Conservation (phyloP, 805 yeast species). For the Monosporozyma aquatica region DNA sequence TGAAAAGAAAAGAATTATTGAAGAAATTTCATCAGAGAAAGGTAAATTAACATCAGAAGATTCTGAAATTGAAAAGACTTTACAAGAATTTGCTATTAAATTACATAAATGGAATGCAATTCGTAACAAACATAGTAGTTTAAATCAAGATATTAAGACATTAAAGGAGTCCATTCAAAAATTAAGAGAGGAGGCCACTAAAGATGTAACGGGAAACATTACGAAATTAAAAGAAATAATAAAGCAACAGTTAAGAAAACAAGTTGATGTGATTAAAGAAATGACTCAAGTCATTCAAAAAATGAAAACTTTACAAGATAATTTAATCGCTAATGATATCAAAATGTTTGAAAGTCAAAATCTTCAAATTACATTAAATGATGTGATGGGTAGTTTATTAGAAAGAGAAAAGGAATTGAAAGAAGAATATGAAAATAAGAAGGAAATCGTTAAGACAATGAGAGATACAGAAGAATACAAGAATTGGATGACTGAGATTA, state of each 20-base stretch:
- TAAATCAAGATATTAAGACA: slow-evolving; percentile 21
- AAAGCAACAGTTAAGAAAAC: slow-evolving; percentile 12
- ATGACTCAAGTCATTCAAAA: slow-evolving; percentile 17
- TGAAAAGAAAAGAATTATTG: slow-evolving; percentile 9
- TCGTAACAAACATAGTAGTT: slow-evolving; percentile 17
- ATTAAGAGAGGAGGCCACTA: slow-evolving; percentile 32
- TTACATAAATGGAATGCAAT: slow-evolving; percentile 13
- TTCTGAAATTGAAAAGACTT: slow-evolving; percentile 7
- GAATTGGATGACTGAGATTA: slow-evolving; percentile 25
- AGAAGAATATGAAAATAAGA: slow-evolving; percentile 23
- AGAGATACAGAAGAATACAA: slow-evolving; percentile 21
- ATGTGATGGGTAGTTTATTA: slow-evolving; percentile 25
- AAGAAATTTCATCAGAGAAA: slow-evolving; percentile 10
- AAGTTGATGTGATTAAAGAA: slow-evolving; percentile 17
- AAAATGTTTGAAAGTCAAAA: slow-evolving; percentile 34
- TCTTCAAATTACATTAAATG: slow-evolving; percentile 27
- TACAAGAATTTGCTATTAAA: slow-evolving; percentile 12
- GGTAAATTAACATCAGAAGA: slow-evolving; percentile 8
- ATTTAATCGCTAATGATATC: slow-evolving; percentile 23
- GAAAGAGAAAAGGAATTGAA: slow-evolving; percentile 24
- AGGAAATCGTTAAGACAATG: slow-evolving; percentile 21
- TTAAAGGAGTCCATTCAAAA: slow-evolving; percentile 28
- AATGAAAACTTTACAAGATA: slow-evolving; percentile 21
- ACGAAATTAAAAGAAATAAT: slow-evolving; percentile 29
- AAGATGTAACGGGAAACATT: slow-evolving; percentile 36